Evolutionary conservation across 768 basidiomycete genomes (phyloP).

Genomic region (Cyclocybe aegerita): DNA sequence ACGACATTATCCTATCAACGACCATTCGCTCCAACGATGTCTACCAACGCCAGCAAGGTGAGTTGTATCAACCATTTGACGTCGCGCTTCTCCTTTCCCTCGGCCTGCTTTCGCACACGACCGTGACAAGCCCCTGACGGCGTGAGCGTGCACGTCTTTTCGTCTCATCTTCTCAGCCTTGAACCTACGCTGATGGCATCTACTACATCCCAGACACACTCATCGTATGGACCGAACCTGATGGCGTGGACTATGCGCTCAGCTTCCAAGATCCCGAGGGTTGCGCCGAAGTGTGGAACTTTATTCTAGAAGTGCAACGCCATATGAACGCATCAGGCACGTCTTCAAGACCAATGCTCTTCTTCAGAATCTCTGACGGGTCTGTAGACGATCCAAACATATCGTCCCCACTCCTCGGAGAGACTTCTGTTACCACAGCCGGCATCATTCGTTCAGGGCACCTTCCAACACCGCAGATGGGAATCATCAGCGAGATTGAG

Average conservation of each 20-base stretch:
- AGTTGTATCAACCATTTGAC: constrained; percentile 20
- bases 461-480: constrained; percentile 74
- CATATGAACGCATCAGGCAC: constrained; percentile 70
- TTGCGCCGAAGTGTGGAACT: constrained; percentile 96
- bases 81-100: not conserved
- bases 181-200: constrained; percentile 9
- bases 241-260: constrained; percentile 91
- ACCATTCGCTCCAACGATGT: constrained; percentile 81
- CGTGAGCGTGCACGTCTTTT: not conserved
- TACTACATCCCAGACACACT: constrained; percentile 70
- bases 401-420: constrained; percentile 63
- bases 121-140: constrained; percentile 11
- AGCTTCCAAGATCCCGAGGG: constrained; percentile 97
- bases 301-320: constrained; percentile 88
- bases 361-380: constrained; percentile 12
- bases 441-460: constrained; percentile 70
- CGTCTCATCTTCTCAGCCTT: constrained; percentile 3
- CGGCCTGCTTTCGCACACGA: constrained; percentile 17
- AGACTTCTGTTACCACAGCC: constrained; percentile 57
- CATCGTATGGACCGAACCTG: constrained; percentile 98
- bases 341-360: constrained; percentile 20
- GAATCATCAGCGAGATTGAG: constrained; percentile 79
- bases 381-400: constrained; percentile 44
- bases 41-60: constrained; percentile 86
- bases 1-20: constrained; percentile 75